These are phyloP conservation scores for Saccharum officinarum DNA, from an alignment of 176 grass and related monocot genomes.

Conservation along the genomic window DNA sequence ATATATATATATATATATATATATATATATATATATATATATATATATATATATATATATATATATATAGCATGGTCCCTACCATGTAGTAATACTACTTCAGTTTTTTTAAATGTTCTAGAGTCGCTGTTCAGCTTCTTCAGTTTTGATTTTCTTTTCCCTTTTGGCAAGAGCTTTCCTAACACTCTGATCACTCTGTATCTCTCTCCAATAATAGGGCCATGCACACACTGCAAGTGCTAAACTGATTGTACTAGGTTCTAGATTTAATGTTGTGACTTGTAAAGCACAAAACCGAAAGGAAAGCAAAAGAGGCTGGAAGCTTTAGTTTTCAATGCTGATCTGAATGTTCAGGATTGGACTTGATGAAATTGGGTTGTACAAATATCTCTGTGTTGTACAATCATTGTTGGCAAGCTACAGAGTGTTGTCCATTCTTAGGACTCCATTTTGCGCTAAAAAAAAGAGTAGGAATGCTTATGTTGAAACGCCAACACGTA, in stretches of 20 bases:
- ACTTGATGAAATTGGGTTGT: background rate
- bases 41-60: too few relatives aligned
- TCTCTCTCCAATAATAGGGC: background rate
- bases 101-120: background rate
- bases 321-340: constrained; percentile 32
- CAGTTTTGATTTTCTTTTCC: background rate
- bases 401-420: background rate
- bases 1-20: too few relatives aligned
- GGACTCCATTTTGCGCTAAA: background rate
- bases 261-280: constrained; percentile 13
- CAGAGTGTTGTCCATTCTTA: background rate
- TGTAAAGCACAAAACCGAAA: constrained; percentile 33
- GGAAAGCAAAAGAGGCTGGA: background rate
- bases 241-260: constrained; percentile 16
- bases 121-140: background rate
- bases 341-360: background rate
- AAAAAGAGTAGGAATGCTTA: background rate
- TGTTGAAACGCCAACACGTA: background rate
- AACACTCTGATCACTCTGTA: background rate
- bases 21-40: too few relatives aligned
- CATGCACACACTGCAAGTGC: background rate
- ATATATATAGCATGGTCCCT: too few relatives aligned
- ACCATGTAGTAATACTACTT: background rate
- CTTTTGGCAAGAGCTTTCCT: constrained; percentile 1
- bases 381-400: background rate